Evolutionary conservation across 345 rosid species (phyloP).

Genomic region (Salix brachista): DNA sequence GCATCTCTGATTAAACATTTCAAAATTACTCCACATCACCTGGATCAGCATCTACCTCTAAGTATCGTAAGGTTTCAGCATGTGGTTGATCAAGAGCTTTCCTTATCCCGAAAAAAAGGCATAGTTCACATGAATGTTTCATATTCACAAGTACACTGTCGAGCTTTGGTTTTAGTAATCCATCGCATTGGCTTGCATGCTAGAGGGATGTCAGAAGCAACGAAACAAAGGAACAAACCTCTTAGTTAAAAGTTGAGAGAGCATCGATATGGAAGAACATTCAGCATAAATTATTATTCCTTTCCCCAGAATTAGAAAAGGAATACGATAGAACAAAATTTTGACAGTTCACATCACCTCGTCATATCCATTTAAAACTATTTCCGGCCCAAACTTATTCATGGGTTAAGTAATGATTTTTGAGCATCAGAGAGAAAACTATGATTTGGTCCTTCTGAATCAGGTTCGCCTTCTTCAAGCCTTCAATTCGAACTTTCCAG

Average conservation of each 20-base stretch:
- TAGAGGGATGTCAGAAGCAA: background rate
- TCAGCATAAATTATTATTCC: background rate
- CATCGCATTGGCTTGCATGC: background rate
- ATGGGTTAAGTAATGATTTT: background rate
- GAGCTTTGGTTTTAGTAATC: background rate
- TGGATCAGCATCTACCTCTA: no score
- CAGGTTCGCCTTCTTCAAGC: constrained; percentile 30
- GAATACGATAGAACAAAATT: background rate
- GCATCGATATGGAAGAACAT: background rate
- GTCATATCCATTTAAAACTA: background rate
- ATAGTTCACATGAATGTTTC: no score
- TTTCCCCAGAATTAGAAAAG: background rate
- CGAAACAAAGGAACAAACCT: no score
- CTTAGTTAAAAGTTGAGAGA: no score
- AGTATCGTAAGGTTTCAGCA: no score
- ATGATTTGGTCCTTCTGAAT: background rate
- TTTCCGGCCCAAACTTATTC: background rate
- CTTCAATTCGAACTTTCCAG: constrained; percentile 45
- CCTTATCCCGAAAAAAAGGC: no score
- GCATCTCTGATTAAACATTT: no score
- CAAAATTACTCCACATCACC: no score
- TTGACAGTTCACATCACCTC: background rate
- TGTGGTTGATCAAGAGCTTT: no score
- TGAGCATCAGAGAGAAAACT: background rate
- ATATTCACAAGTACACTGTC: no score